Evolutionary conservation across 768 basidiomycete species (phyloP).

Genomic region (Pulveroboletus sp.): DNA sequence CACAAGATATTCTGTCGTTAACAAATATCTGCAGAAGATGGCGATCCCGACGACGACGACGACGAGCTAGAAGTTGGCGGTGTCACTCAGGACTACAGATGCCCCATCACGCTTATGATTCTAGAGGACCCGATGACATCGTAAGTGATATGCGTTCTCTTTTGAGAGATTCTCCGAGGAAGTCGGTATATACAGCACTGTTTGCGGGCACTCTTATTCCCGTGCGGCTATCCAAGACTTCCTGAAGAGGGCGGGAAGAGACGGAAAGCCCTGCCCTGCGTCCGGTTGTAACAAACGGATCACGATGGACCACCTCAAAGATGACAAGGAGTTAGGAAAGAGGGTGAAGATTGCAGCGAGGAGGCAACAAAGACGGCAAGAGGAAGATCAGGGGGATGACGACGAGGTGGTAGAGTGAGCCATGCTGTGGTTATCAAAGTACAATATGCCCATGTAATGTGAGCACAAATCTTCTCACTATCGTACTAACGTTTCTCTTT

Average conservation of each 20-base stretch:
- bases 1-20: neutral
- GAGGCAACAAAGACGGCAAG: constrained; percentile 41
- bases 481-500: neutral
- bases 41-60: constrained; percentile 78
- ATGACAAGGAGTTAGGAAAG: constrained; percentile 56
- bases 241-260: constrained; percentile 37
- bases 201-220: constrained; percentile 84
- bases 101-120: constrained; percentile 68
- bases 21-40: constrained; percentile 50
- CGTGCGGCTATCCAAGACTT: constrained; percentile 61
- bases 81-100: constrained; percentile 75
- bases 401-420: constrained; percentile 53
- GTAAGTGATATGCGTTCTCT: constrained; percentile 41
- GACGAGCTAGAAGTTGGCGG: constrained; percentile 90
- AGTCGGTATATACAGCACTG: constrained; percentile 35
- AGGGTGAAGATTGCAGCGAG: constrained; percentile 57
- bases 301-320: constrained; percentile 44
- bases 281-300: constrained; percentile 66
- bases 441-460: constrained; percentile 11
- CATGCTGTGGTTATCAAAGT: neutral
- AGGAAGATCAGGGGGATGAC: constrained; percentile 30
- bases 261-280: constrained; percentile 56
- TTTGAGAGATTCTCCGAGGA: constrained; percentile 1
- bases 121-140: constrained; percentile 77
- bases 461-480: neutral